Evolutionary conservation across 345 rosid species (phyloP), one percentile per base, ranked within the genome.

Genomic region (Eucalyptus polyanthemos): DNA sequence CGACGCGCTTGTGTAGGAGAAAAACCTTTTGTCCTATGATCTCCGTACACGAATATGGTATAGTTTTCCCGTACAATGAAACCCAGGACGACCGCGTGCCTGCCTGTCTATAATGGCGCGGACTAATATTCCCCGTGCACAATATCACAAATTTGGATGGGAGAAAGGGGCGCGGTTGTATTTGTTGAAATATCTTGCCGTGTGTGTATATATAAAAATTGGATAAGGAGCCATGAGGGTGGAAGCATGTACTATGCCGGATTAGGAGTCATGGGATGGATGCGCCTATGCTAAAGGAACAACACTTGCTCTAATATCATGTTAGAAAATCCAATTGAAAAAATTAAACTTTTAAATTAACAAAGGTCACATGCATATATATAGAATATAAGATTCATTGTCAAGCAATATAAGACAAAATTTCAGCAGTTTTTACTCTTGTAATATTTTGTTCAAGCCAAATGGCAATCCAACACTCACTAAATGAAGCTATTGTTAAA

Each of bases 241-340:
- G 62, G 27, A 56, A 53, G 58, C 58, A 53, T 53, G 58, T 53
- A 7, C 58, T 56, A 24, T 24, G 62, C 29, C 13, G 13, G 6
- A 56, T 10, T 24, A 56, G 25, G 62, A 56, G 27, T 2, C 29
- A 56, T 56, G 13, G 29, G 29, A 25, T 56, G 62, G 29, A 56
- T 2, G 3, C 6, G 3, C 29, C 27, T 56, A 56, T 56, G 62
- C 27, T 56, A 56, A 24, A 56, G 27, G 29, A 56, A 29, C 7
- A 6, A 6, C 8, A 60, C n/a, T 62, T 6, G 4, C 7, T 62
- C 17, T 29, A 27, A 62, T 62, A 62, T 62, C 40, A 65, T 15
- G 6, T 14, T 65, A n/a, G 10, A n/a, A 14, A 65, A 34, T 65
- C 0, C 0, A 14, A 65, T 7, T n/a, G 0, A n/a, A 65, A 65